phyloP scores from a whole-genome alignment of 805 yeast genomes.

The Komagataella kurtzmanii region DNA sequence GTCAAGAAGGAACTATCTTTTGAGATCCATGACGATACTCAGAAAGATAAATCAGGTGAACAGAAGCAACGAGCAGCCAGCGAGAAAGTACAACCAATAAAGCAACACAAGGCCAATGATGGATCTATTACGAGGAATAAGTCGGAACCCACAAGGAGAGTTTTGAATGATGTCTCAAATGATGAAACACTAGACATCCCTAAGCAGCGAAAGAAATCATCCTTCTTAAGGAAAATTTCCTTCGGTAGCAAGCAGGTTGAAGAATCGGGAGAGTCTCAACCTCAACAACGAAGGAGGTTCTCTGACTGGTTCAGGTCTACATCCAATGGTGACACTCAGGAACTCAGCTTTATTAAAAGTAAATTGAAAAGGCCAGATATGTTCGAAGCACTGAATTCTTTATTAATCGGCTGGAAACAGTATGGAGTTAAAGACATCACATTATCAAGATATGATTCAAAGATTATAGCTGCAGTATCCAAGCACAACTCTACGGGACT shows the following conservation, averaged over 20 bases:
- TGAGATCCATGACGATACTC: constrained; percentile 3
- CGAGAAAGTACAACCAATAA: constrained; percentile 5
- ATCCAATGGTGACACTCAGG: constrained; percentile 8
- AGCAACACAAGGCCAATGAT: constrained; percentile 10
- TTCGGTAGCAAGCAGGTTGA: constrained; percentile 28
- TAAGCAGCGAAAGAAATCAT: constrained; percentile 22
- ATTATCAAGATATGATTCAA: constrained; percentile 25
- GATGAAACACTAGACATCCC: constrained; percentile 5
- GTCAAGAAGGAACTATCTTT: constrained; percentile 13
- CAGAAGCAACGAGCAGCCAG: not conserved
- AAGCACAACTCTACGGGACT: constrained; percentile 48
- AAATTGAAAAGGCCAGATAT: constrained; percentile 35
- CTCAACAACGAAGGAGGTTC: constrained; percentile 10
- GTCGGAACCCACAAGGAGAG: not conserved
- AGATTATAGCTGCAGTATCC: constrained; percentile 49
- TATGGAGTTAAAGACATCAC: constrained; percentile 52
- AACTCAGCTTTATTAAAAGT: constrained; percentile 12
- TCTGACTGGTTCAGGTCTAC: constrained; percentile 26
- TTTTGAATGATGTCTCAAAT: not conserved
- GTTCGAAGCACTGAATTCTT: constrained; percentile 48
- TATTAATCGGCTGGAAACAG: constrained; percentile 54
- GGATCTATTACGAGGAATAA: not conserved
- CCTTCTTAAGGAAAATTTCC: constrained; percentile 33
- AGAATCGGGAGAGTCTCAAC: constrained; percentile 1
- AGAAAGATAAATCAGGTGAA: not conserved